Evolutionary conservation across 2,329 filamentous ascomycete genomes (phyloP).

Genomic region (Diaporthe australafricana): DNA sequence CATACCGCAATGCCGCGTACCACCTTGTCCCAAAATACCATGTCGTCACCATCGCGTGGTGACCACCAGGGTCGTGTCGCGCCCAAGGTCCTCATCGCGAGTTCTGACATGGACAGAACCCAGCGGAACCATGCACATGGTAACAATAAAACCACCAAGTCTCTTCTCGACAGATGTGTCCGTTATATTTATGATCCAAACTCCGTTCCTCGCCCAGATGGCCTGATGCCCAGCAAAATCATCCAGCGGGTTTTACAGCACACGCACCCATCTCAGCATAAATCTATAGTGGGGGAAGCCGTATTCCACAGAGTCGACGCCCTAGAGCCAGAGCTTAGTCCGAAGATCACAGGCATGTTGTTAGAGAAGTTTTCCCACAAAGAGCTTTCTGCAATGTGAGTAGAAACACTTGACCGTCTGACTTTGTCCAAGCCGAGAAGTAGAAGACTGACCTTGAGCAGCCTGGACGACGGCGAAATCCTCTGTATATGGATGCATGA

Average conservation of each 20-base stretch:
- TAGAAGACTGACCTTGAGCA: background rate
- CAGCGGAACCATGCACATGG: background rate
- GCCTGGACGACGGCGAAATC: background rate
- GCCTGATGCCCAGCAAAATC: background rate
- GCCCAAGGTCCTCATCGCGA: background rate
- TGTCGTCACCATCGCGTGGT: background rate
- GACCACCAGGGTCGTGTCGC: background rate
- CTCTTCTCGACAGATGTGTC: background rate
- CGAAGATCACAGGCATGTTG: background rate
- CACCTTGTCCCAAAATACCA: background rate
- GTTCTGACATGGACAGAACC: no score
- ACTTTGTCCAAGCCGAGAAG: background rate
- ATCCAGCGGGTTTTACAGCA: no score
- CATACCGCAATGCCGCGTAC: background rate
- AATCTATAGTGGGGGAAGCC: background rate
- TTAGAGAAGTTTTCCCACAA: background rate
- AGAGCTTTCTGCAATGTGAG: background rate
- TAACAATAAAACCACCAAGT: background rate
- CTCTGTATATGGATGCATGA: background rate
- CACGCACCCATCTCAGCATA: background rate
- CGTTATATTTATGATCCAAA: background rate
- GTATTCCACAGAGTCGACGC: background rate
- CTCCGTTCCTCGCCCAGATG: background rate
- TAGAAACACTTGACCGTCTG: background rate
- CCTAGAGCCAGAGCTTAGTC: background rate